Evolutionary conservation across 768 basidiomycete species (phyloP).

Genomic region (Trametes villosa): DNA sequence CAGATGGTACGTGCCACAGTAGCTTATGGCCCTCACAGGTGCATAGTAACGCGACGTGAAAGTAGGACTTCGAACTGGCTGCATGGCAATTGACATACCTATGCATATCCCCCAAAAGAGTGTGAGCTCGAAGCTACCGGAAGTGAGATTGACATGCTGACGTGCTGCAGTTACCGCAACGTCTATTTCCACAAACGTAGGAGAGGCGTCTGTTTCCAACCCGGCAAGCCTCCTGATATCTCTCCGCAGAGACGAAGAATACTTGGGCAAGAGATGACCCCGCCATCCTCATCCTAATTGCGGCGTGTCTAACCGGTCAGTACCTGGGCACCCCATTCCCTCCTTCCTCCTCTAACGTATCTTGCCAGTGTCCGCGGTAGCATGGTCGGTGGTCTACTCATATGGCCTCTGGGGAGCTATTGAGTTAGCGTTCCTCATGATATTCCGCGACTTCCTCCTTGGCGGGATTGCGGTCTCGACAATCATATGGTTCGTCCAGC

Average conservation of each 20-base stretch:
- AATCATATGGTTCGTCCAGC: conserved; percentile 63
- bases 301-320: conserved; percentile 75
- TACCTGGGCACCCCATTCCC: conserved; percentile 3
- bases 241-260: conserved; percentile 86
- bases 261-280: conserved; percentile 98
- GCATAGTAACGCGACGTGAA: conserved; percentile 2
- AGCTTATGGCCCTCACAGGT: not conserved
- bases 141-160: not conserved
- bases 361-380: conserved; percentile 72
- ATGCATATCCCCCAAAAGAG: conserved; percentile 89
- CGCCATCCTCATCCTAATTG: conserved; percentile 87
- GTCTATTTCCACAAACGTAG: conserved; percentile 98
- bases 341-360: not conserved
- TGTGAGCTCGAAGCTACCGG: conserved; percentile 52
- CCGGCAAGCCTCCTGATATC: not conserved
- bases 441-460: conserved; percentile 86
- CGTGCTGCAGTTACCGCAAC: conserved; percentile 74
- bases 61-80: conserved; percentile 94
- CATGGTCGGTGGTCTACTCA: conserved; percentile 87
- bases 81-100: conserved; percentile 96
- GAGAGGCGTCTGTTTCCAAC: conserved; percentile 3
- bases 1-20: conserved; percentile 68
- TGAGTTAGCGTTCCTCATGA: conserved; percentile 76
- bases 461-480: conserved; percentile 77
- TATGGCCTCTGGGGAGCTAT: conserved; percentile 60